These are phyloP conservation scores for Gnomoniopsis sp. DNA, from an alignment of 2,329 filamentous ascomycete species.

Conservation along the genomic window DNA sequence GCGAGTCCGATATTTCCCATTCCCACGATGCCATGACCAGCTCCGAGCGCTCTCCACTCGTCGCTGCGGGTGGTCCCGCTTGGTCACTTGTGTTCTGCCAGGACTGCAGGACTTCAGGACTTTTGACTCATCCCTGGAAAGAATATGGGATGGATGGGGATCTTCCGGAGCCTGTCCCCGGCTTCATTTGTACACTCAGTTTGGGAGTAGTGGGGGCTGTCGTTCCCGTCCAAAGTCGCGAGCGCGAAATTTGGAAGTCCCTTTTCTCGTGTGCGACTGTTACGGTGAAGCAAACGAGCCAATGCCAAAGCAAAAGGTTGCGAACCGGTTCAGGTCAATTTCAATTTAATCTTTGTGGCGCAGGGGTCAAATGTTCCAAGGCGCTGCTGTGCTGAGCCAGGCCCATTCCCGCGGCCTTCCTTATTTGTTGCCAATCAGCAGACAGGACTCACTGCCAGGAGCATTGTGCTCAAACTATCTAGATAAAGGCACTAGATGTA, in stretches of 20 bases:
- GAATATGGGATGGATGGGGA: too few relatives aligned
- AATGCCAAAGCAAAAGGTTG: background rate
- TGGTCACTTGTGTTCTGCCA: background rate
- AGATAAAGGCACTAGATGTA: background rate
- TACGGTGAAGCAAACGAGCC: background rate
- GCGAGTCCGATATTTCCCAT: background rate
- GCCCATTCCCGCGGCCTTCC: background rate
- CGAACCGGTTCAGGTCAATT: background rate
- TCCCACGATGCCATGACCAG: background rate
- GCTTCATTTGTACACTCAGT: background rate
- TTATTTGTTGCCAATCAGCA: background rate
- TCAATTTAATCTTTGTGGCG: background rate
- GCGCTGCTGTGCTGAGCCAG: slow-evolving; percentile 8
- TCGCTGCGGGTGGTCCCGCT: background rate
- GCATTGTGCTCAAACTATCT: slow-evolving; percentile 2
- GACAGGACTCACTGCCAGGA: background rate
- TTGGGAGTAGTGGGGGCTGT: background rate
- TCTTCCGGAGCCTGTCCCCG: background rate
- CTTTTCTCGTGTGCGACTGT: background rate
- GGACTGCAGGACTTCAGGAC: too few relatives aligned
- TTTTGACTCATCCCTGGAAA: background rate
- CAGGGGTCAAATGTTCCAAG: background rate
- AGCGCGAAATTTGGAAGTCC: background rate
- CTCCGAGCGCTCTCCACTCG: background rate
- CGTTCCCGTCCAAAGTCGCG: background rate